Evolutionary conservation across 495 filamentous ascomycete species (phyloP).

Genomic region (Aspergillus conjunctus): DNA sequence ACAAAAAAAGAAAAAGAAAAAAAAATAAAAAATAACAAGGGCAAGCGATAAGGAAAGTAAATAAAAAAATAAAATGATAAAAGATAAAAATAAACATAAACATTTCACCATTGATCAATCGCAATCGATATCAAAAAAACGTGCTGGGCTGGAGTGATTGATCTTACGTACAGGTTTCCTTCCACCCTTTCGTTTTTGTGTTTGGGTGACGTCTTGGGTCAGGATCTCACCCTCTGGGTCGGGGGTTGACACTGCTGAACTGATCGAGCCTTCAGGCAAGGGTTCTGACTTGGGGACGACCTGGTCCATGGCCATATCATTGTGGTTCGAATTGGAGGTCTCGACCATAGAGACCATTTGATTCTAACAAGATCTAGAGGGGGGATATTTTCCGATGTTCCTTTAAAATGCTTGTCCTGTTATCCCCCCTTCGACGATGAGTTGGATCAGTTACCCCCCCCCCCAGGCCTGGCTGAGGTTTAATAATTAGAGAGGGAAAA

Average conservation of each 20-base stretch:
- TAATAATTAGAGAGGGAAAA: slow-evolving; percentile 12
- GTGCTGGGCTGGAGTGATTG: slow-evolving; percentile 14
- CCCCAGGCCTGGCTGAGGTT: slow-evolving; percentile 17
- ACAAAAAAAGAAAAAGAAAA: slow-evolving; percentile 16
- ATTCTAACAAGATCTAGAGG: slow-evolving; percentile 19
- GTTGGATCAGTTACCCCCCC: slow-evolving; percentile 11
- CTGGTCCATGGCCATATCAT: slow-evolving; percentile 48
- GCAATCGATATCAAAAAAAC: not conserved
- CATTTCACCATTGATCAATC: not conserved
- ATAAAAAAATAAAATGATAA: slow-evolving; percentile 20
- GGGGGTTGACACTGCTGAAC: slow-evolving; percentile 53
- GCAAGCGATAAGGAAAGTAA: slow-evolving; percentile 27
- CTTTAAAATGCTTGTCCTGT: slow-evolving; percentile 16
- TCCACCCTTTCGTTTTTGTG: slow-evolving; percentile 93
- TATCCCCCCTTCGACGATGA: slow-evolving; percentile 24
- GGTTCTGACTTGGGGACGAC: slow-evolving; percentile 52
- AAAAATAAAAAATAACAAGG: slow-evolving; percentile 10
- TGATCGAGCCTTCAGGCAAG: slow-evolving; percentile 50
- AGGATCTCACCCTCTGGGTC: slow-evolving; percentile 60
- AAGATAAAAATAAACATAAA: slow-evolving; percentile 16
- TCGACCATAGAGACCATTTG: slow-evolving; percentile 55
- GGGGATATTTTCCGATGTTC: slow-evolving; percentile 18
- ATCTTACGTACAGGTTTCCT: slow-evolving; percentile 83
- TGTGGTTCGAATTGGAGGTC: slow-evolving; percentile 39
- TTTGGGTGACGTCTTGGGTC: slow-evolving; percentile 59